Percentiles rank a stretch among this genome's conserved stretches.
Evolutionary conservation across 345 rosid genomes (phyloP).

Genomic region (Eucalyptus polybractea): DNA sequence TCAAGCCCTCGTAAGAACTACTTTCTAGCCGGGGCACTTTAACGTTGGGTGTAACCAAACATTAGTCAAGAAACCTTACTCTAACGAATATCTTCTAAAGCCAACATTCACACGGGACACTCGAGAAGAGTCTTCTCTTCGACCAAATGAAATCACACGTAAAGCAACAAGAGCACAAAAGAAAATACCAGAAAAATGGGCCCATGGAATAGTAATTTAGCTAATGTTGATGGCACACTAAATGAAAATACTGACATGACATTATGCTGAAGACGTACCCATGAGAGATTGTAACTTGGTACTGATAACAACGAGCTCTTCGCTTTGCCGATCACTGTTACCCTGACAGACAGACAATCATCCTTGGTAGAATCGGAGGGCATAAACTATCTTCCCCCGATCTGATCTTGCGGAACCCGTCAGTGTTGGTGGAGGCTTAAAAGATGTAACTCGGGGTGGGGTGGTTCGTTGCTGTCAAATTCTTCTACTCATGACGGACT

Average conservation of each 20-base stretch:
- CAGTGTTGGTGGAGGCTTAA: no score
- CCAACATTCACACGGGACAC: background rate
- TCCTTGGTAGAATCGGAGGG: no score
- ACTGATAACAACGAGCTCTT: background rate
- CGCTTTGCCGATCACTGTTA: background rate
- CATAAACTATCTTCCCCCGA: no score
- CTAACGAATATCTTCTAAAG: background rate
- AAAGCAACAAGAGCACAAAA: background rate
- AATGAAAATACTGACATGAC: background rate
- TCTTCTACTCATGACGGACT: background rate
- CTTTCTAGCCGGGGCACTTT: background rate
- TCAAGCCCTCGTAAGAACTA: background rate
- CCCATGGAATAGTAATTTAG: background rate
- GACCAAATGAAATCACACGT: background rate
- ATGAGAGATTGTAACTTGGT: background rate
- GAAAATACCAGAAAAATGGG: background rate
- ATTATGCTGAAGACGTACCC: background rate
- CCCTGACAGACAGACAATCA: no score
- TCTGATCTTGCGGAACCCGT: no score
- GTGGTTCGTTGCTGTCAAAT: no score
- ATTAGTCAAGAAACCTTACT: background rate
- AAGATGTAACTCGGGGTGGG: no score
- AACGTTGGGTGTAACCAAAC: background rate
- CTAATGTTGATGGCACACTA: background rate
- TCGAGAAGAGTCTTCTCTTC: background rate